Evolutionary conservation across 2,329 filamentous ascomycete species (phyloP), one percentile per base, ranked within the genome.

Genomic region (Fusarium papillatum): DNA sequence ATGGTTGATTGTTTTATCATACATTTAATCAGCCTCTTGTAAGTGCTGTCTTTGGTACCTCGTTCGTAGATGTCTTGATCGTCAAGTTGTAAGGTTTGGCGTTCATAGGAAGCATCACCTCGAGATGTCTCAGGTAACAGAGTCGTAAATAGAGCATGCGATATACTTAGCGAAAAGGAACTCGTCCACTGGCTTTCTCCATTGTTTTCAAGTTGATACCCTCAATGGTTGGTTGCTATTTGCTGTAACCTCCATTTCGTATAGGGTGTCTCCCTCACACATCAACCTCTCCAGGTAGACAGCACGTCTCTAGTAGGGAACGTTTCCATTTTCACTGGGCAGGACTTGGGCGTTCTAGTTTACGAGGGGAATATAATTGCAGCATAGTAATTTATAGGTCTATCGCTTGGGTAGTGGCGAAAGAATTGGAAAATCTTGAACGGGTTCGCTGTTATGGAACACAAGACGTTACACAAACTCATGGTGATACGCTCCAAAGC

Each of bases 381-480:
- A 19, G 11, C 5, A 13, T 50, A 26, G 8, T 29, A 10, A 11
- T 29, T 50, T 10, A 7, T 19, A 7, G 26, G 9, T 5, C 5
- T 4, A 7, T 31, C 8, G 8, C 10, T 13, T 1, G 11, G 2
- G 2, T n/a, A 1, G 13, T 9, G 10, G 26, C 7, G 8, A 4
- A 14, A 14, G 4, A n/a, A 7, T 29, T 7, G 11, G 6, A 4
- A 16, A 4, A 3, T 50, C 24, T 19, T 50, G 6, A 11, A 26
- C 4, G 2, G 26, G 14, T 7, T 31, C 1, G 13, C 19, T 31
- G 10, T 55, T 2, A 2, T 34, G 50, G n/a, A 57, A 34, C 50
- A 5, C 2, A 3, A 8, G 26, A 22, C 19, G 50, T 57, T 34
- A 16, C 29, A 57, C 29, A 34, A 34, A 22, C 29, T 9, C 7